Percentiles rank a stretch among this genome's conserved stretches.
Evolutionary conservation across 177 flowering plant species (phyloP).

Genomic region (Vitis hybrid): DNA sequence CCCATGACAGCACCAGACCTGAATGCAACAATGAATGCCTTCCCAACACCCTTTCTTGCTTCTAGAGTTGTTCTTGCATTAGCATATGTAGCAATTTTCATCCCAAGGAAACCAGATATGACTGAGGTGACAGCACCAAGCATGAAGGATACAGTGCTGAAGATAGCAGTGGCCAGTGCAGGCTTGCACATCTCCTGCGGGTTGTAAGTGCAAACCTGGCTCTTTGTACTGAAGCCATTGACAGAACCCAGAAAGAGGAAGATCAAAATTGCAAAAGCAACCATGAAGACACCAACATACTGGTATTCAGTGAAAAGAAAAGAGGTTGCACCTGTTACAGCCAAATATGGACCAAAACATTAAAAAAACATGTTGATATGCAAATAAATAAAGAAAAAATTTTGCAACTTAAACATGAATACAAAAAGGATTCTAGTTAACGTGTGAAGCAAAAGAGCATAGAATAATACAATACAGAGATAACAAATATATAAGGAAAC

Average conservation of each 20-base stretch:
- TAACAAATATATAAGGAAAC: too few species aligned
- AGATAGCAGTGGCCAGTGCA: slow-evolving; percentile 60
- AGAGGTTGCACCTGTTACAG: slow-evolving; percentile 61
- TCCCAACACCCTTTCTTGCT: slow-evolving; percentile 70
- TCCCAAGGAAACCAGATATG: slow-evolving; percentile 65
- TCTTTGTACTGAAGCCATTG: slow-evolving; percentile 61
- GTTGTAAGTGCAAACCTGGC: slow-evolving; percentile 53
- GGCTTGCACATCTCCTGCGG: slow-evolving; percentile 50
- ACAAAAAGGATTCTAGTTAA: too few species aligned
- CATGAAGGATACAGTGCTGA: slow-evolving; percentile 58
- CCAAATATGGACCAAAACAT: neutral
- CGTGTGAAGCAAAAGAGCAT: neutral
- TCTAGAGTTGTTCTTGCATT: slow-evolving; percentile 72
- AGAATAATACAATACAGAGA: neutral
- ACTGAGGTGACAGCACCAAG: slow-evolving; percentile 69
- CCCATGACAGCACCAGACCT: slow-evolving; percentile 77
- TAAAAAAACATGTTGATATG: neutral
- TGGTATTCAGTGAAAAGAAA: slow-evolving; percentile 60
- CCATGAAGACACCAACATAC: slow-evolving; percentile 68
- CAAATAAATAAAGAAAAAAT: neutral
- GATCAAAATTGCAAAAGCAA: slow-evolving; percentile 60
- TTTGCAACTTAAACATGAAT: neutral
- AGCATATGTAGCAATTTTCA: slow-evolving; percentile 76
- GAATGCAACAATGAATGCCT: slow-evolving; percentile 61
- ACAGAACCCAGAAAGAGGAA: slow-evolving; percentile 70